Evolutionary conservation across 139 green algal genomes (phyloP), one percentile per base, ranked within the genome.

Genomic region (Picochlorum sp.): DNA sequence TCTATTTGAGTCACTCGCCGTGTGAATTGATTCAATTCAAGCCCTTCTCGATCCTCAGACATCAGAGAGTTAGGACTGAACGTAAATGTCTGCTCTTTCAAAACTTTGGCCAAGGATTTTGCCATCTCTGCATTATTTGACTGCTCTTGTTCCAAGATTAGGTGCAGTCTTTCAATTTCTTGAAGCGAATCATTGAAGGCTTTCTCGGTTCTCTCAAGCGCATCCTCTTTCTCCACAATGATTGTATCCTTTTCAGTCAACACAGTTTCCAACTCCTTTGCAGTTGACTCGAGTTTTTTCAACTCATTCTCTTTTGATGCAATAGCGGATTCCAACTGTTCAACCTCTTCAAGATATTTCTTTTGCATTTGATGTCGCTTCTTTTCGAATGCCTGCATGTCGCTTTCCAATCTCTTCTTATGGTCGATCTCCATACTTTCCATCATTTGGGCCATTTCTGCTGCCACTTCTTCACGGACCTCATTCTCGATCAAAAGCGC

Each of bases 361-460:
- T 41, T 41, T 41, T 41, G 8, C 34, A 41, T 41, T 11, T 41
- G 34, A 9, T 41, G 34, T 11, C 34, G 34, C 34, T 41, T 41
- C 34, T 41, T 41, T 11, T 41, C 34, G 34, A 41, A 41, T 41
- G 34, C 34, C 8, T 41, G 34, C 8, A 41, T 11, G 8, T 41
- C 34, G 34, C 34, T 41, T 41, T 41, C 34, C 34, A 41, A 0
- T 41, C 34, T 41, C 34, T 41, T 41, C 34, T 41, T 41, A 11
- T 41, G 34, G 34, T 41, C 34, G 2, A 41, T 1, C 34, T 41
- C 80, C 80, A 86, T 86, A 26, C 76, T 68, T 7, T 65, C 49
- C 61, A 86, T 68, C 61, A 86, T 70, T 45, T 75, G 64, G 16
- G 37, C 62, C 79, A 86, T 86, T 61, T 86, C 79, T 4, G 67